Percentiles rank a stretch among this genome's conserved stretches.
Conservation (phyloP, 352 stramenopile species). For the Porosira glacialis region DNA sequence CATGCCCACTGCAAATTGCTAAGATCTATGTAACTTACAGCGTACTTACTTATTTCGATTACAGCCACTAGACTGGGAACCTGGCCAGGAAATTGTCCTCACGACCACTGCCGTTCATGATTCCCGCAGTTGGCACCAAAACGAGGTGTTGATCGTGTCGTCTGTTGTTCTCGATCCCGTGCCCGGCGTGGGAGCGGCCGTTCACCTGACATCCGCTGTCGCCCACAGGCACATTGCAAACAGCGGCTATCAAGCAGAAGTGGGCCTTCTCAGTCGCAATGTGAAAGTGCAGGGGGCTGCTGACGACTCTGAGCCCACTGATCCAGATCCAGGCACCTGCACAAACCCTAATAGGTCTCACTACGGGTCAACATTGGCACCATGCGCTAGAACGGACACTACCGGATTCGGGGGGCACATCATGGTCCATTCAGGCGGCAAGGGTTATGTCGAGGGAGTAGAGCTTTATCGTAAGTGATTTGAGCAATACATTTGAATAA, state of each 20-base stretch:
- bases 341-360: constrained; percentile 1
- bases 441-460: constrained; percentile 46
- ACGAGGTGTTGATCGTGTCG: constrained; percentile 58
- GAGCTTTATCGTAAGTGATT: constrained; percentile 62
- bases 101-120: constrained; percentile 51
- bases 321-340: constrained; percentile 18
- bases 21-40: constrained; percentile 4
- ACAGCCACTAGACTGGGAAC: constrained; percentile 19
- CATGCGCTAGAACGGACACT: constrained; percentile 20
- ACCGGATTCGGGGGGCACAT: constrained; percentile 63
- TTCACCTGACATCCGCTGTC: constrained; percentile 17
- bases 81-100: constrained; percentile 14
- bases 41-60: constrained; percentile 1
- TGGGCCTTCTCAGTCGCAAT: constrained; percentile 42
- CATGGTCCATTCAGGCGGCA: constrained; percentile 35
- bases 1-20: constrained; percentile 1
- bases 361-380: constrained; percentile 5
- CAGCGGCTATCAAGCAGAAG: constrained; percentile 45
- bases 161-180: constrained; percentile 17
- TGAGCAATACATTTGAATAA: no score
- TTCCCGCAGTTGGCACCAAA: constrained; percentile 48
- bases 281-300: constrained; percentile 43
- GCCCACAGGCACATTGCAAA: constrained; percentile 40
- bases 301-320: constrained; percentile 32
- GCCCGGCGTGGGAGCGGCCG: constrained; percentile 13